Evolutionary conservation across 805 yeast genomes (phyloP), one percentile per base, ranked within the genome.

Genomic region (Candida pseudoglaebosa): DNA sequence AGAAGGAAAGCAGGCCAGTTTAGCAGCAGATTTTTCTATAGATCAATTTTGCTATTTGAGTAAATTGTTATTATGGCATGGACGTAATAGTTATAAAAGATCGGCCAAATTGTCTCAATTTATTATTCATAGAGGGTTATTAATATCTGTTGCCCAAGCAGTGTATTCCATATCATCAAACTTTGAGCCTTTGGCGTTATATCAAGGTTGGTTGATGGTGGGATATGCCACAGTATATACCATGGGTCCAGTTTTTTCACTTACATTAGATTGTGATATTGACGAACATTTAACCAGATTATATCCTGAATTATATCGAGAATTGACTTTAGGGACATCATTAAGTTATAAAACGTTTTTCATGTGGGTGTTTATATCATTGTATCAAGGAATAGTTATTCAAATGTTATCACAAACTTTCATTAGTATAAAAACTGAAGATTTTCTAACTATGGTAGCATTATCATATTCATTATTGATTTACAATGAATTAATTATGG

Each of bases 141-240:
- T 93, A 31, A 91, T 93, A 37, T 86, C 96, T 2, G 90, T 91
- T 4, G 91, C 96, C 38, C 99, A 93, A 62, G 95, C 96, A 1
- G 89, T 93, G 12, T 93, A 77, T 59, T 89, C 97, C 2, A 76
- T 91, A 10, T 76, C 88, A 31, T 87, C 97, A 0, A 64, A 75
- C 3, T 93, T 88, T 57, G 98, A 90, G 59, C 99, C 99, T 1
- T 69, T 93, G 44, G 98, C 98, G 0, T 69, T 93, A 38, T 88
- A 85, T 56, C 91, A 93, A 58, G 99, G 99, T 2, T 91, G 95
- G 83, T 71, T 93, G 34, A 89, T 93, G 97, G 99, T 93, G 32
- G 99, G 99, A 2, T 93, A 93, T 62, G 95, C 98, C 2, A 93
- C 99, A 0, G 75, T 88, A 38, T 93, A 93, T 61, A 93, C 99